These are phyloP conservation scores for Neoboletus brunneissimus DNA, from an alignment of 768 basidiomycete genomes.

Conservation along the genomic window DNA sequence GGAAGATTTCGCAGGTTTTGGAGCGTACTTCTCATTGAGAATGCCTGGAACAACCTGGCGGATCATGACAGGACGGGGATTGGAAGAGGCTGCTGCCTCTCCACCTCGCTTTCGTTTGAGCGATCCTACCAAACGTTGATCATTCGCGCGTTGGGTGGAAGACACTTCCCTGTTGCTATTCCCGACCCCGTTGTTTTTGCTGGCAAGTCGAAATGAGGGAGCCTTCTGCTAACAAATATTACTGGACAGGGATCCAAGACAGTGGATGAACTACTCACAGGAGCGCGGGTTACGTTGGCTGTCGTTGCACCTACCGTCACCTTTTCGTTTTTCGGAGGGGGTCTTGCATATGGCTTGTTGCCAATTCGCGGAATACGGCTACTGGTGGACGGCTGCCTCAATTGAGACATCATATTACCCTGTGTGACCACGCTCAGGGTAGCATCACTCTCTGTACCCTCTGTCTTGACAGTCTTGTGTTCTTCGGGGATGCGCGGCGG, in stretches of 20 bases:
- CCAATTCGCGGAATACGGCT: conserved; percentile 64
- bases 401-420: conserved; percentile 38
- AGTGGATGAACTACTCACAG: conserved; percentile 17
- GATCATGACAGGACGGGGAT: conserved; percentile 28
- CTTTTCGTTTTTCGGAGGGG: conserved; percentile 15
- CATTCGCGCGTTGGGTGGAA: conserved; percentile 7
- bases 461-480: conserved; percentile 8
- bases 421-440: conserved; percentile 18
- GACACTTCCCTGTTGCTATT: too few species aligned
- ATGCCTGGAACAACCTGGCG: conserved; percentile 40
- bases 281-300: not conserved
- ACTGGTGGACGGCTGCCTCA: conserved; percentile 45
- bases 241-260: not conserved
- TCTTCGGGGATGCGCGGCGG: conserved; percentile 37
- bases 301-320: conserved; percentile 4
- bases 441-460: conserved; percentile 11
- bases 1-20: conserved; percentile 19
- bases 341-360: conserved; percentile 56
- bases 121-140: conserved; percentile 10
- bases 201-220: conserved; percentile 9
- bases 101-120: conserved; percentile 34
- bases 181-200: too few species aligned
- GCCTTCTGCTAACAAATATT: conserved; percentile 6
- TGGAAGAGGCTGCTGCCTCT: conserved; percentile 18
- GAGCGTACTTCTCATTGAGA: conserved; percentile 28